Evolutionary conservation across 2,329 filamentous ascomycete genomes (phyloP), one percentile per base, ranked within the genome.

Genomic region (Aspergillus costaricaensis): DNA sequence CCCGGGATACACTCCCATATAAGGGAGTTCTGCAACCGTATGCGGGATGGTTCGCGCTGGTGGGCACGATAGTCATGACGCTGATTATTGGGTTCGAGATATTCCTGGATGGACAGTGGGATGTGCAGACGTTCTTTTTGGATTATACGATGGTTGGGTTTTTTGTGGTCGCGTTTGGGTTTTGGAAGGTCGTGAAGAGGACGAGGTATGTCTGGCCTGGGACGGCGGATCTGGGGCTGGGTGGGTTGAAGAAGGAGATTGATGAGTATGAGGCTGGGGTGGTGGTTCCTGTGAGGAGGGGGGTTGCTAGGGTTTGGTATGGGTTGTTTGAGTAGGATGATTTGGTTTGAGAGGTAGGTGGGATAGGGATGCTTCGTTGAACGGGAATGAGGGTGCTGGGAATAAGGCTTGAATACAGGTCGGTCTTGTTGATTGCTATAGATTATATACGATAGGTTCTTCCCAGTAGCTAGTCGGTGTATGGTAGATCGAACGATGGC

Each of bases 31-130:
- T 85, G 23, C 90, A 92, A 77, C 91, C 91, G 1, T 92, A 86
- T 65, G 82, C 85, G 0, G 88, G 89, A 0, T 92, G 83, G 72
- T 87, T 87, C 57, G 86, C 85, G 0, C 75, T 91, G 0, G 70
- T 79, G 1, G 85, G 84, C 25, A 90, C 87, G 0, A 82, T 83
- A 27, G 73, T 89, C 59, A 91, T 92, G 86, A 83, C 85, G 0
- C 84, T 92, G 64, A 84, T 91, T 1, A 84, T 88, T 6, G 90
- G 90, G 0, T 93, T 91, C 62, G 82, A 86, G 0, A 86, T 92
- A 0, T 93, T 92, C 67, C 70, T 92, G 48, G 84, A 86, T 0
- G 80, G 80, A 4, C 77, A 81, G 2, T 92, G 88, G 90, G 81
- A 85, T 59, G 71, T 86, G 0, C 81, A 85, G 6, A 83, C 82